phyloP scores from a whole-genome alignment of 2,329 filamentous ascomycete species.

The Trichophaea hybrida region DNA sequence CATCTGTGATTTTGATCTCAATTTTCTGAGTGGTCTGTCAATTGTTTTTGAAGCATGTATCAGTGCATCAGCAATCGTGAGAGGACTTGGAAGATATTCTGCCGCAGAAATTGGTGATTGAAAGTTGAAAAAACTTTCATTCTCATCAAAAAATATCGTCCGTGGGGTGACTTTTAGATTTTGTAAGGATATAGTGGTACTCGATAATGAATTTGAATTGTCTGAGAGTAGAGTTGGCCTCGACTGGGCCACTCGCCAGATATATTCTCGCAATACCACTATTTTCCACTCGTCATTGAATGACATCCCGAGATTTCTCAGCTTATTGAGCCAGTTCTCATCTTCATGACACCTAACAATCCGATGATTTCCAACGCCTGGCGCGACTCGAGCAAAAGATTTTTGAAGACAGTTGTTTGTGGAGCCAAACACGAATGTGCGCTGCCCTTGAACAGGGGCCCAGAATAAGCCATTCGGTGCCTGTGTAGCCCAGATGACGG shows the following conservation, averaged over 20 bases:
- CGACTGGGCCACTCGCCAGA: constrained; percentile 69
- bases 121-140: constrained; percentile 48
- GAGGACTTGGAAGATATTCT: constrained; percentile 36
- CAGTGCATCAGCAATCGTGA: constrained; percentile 80
- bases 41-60: constrained; percentile 84
- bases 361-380: constrained; percentile 33
- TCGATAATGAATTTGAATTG: constrained; percentile 37
- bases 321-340: constrained; percentile 74
- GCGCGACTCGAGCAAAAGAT: constrained; percentile 43
- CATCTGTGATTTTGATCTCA: constrained; percentile 28
- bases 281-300: constrained; percentile 81
- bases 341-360: constrained; percentile 36
- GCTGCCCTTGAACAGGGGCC: constrained; percentile 58
- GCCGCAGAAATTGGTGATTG: constrained; percentile 16
- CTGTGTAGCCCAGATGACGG: constrained; percentile 71
- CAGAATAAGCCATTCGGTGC: constrained; percentile 74
- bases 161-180: constrained; percentile 66
- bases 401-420: constrained; percentile 40
- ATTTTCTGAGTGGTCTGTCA: constrained; percentile 45
- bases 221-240: constrained; percentile 39
- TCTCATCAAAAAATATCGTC: constrained; percentile 84
- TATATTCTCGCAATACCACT: constrained; percentile 71
- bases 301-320: constrained; percentile 70
- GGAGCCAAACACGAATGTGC: constrained; percentile 52
- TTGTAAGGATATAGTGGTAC: constrained; percentile 59